Base-by-base conservation (phyloP, 257 asterid genomes). In the Solanum rostratum region DNA sequence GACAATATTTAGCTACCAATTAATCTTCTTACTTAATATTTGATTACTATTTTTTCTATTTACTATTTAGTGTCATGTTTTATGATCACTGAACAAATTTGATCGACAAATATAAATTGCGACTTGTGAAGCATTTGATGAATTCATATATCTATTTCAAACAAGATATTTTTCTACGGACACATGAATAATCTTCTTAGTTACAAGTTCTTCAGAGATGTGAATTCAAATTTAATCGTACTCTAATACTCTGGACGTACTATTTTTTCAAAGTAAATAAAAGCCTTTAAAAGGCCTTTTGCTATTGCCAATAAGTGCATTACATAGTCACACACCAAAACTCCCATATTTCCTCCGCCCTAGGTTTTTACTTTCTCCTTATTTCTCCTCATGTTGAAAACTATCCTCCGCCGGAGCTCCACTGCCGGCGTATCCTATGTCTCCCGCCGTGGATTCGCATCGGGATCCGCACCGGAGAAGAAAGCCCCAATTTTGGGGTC, bases 401-500 rank as follows among this genome's bases (percentile, higher is more conserved):
- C 96, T 39, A 81, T 86, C 30, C 63, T 91, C 69, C 91, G 74
- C 89, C 88, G 92, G 89, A 86, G 85, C 89, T 37, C 88, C 85
- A 13, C 81, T 68, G 22, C 88, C 7, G 71, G 88, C 15, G 53
- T 86, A 10, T 76, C 85, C 50, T 16, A 24, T 57, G 30, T 54
- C 2, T 82, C 63, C 55, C 82, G 89, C 78, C 95, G 98, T 18
- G 89, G 91, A 12, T 92, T 91, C 89, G 60, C 94, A 13, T 90
- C 97, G 55, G 91, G 79, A 45, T 5, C 98, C 43, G 89, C 92
- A 7, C 97, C 94, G 79, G 97, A 93, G 55, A 88, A 98, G 79
- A 95, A 95, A 85, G 97, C 93, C 0, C 91, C 95, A 59, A 79
- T 96, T 60, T 87, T 96, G 84, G 99, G 99, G 8, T 98, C 98